Evolutionary conservation across 2,329 filamentous ascomycete species (phyloP), one percentile per base, ranked within the genome.

Genomic region (Tolypocladium pustulatum): DNA sequence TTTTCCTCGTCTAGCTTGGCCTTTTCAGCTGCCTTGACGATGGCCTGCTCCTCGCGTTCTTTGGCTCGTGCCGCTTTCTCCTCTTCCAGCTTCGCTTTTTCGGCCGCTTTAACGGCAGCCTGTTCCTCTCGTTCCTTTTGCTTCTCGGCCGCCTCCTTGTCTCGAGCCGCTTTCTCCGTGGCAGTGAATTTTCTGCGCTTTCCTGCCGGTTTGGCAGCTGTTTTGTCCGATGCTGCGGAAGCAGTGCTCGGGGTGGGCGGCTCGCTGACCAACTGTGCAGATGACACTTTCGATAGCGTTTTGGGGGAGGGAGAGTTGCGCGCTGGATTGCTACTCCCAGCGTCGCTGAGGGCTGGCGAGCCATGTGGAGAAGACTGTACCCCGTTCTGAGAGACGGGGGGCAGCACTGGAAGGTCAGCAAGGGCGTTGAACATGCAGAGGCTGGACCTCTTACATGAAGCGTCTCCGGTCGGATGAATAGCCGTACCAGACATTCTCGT

Each of bases 131-230:
- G 1, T 75, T 75, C 69, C 41, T 71, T 73, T 32, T 69, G 68
- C 59, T 73, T 72, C 32, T 70, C 66, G 0, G 66, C 67, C 8
- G 65, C 65, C 32, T 77, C 73, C 13, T 58, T 56, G 10, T 58
- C 59, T 17, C 59, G 59, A 15, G 72, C 73, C 54, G 72, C 40
- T 54, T 73, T 73, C 57, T 72, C 68, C 3, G 66, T 70, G 4
- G 67, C 52, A 57, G 67, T 80, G 22, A 77, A 67, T 9, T 73
- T 72, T 62, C 78, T 79, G 56, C 71, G 71, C 63, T 80, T 82
- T 32, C 71, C 64, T 2, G 72, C 63, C 4, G 69, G 67, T 36
- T 69, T 69, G 57, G 60, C 58, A 15, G 57, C 37, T 12, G 59
- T 22, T 5, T 54, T 41, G n/a, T 54, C 25, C 53, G 57, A 40